These are phyloP conservation scores for Paraleonurus japonicus DNA, from an alignment of 257 asterid species.

Conservation along the genomic window DNA sequence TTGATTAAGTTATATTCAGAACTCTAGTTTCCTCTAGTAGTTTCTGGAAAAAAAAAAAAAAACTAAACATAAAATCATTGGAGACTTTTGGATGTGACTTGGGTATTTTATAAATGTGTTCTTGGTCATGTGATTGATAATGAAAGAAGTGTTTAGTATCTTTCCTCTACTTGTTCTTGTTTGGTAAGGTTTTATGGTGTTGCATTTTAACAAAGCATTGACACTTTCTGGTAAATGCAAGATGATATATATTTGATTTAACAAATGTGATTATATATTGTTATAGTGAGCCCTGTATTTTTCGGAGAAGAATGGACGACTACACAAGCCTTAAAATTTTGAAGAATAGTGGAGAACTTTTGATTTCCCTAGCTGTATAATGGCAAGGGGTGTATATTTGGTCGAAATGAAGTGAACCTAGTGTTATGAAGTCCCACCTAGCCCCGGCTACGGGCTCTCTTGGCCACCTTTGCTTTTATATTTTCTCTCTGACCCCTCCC, in stretches of 20 bases:
- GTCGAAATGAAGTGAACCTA: background rate
- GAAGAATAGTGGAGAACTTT: background rate
- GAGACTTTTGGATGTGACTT: background rate
- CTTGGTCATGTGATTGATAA: background rate
- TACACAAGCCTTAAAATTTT: background rate
- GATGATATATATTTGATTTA: background rate
- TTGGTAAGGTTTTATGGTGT: constrained; percentile 7
- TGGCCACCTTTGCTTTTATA: background rate
- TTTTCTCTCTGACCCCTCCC: background rate
- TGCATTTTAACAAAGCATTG: background rate
- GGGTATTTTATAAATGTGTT: background rate
- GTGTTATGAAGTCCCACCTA: background rate
- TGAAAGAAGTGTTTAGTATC: background rate
- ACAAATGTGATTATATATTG: background rate
- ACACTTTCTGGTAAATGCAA: background rate
- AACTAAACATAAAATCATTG: background rate
- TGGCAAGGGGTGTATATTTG: background rate
- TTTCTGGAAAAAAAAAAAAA: background rate
- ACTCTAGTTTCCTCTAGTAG: background rate
- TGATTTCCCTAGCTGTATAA: background rate
- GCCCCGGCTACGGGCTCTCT: background rate
- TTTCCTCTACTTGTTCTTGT: background rate
- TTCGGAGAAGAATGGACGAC: background rate
- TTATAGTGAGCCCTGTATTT: background rate
- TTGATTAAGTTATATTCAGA: background rate